Evolutionary conservation across 495 filamentous ascomycete genomes (phyloP).

Genomic region (Usnea hakonensis): DNA sequence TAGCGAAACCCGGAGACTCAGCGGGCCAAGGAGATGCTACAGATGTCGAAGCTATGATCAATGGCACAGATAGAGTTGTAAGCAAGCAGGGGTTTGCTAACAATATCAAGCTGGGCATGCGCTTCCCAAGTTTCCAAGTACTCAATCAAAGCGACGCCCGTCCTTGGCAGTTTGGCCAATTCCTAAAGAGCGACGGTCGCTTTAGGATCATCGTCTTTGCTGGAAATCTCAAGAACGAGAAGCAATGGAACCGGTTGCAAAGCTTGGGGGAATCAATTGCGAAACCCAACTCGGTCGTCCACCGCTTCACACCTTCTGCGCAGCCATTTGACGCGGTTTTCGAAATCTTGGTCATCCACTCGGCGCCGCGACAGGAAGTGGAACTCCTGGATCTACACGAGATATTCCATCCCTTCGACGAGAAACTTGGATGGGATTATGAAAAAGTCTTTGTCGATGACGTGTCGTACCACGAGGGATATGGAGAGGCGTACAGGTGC

Average conservation of each 20-base stretch:
- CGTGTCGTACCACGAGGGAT: slow-evolving; percentile 48
- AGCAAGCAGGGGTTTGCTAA: slow-evolving; percentile 34
- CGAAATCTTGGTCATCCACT: slow-evolving; percentile 56
- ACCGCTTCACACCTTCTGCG: slow-evolving; percentile 37
- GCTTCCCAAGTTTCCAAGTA: slow-evolving; percentile 53
- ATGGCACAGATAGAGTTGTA: neutral
- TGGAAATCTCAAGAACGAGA: slow-evolving; percentile 46
- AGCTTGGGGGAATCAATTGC: slow-evolving; percentile 37
- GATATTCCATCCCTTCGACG: slow-evolving; percentile 49
- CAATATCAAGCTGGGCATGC: slow-evolving; percentile 46
- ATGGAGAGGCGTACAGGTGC: slow-evolving; percentile 54
- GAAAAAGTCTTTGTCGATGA: slow-evolving; percentile 60
- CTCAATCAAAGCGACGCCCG: slow-evolving; percentile 52
- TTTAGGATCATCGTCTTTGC: slow-evolving; percentile 61
- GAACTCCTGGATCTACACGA: slow-evolving; percentile 51
- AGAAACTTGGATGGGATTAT: slow-evolving; percentile 46
- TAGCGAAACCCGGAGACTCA: slow-evolving; percentile 31
- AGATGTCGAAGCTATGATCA: neutral
- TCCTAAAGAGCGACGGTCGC: slow-evolving; percentile 48
- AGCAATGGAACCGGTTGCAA: slow-evolving; percentile 39
- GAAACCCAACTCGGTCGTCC: slow-evolving; percentile 31
- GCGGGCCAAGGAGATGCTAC: slow-evolving; percentile 17
- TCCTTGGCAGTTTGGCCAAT: slow-evolving; percentile 44
- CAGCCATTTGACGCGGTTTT: slow-evolving; percentile 38
- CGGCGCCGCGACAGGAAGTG: slow-evolving; percentile 39